Base-by-base conservation (phyloP, 805 yeast genomes). In the Nakazawaea wickerhamii region DNA sequence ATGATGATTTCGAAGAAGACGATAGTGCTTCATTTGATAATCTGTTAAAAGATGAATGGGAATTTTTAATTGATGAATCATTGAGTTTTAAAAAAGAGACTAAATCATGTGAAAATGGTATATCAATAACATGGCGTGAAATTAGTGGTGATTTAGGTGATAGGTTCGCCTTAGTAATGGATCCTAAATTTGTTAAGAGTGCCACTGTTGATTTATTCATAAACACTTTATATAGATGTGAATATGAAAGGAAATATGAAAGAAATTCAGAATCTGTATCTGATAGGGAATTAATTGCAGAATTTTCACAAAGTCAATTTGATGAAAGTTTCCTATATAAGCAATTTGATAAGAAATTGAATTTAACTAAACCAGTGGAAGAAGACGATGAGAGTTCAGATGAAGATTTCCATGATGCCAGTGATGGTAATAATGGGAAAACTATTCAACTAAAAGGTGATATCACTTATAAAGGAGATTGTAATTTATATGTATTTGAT, bases 141-240 rank as follows among this genome's bases (percentile, higher is more conserved):
- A 57, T 78, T 28, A 79, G 79, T 34, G 96, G 96, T n/a, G 96
- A 90, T 53, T 69, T 71, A 4, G 96, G 88, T 19, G 97, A 90
- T 55, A 64, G 70, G 48, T 88, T 83, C 60, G 95, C 89, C 60
- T 90, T 86, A 61, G 71, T 84, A 18, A 76, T 87, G 38, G 86
- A 79, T 47, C n/a, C 36, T 4, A 73, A 71, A 37, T 71, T 73
- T 11, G 75, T 80, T n/a, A 66, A 77, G 7, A 53, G 65, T 13
- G 75, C 69, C 20, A 71, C 79, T 30, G 75, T 83, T 30, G 77
- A 81, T 25, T 68, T 70, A 33, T 91, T 91, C 58, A 73, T 82
- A 64, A 57, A 65, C 20, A 67, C 79, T 1, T 67, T 87, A 11
- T 71, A 77, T 53, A 73, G 74, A 44, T 86, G 95, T 54, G 77